Evolutionary conservation across 2,329 filamentous ascomycete genomes (phyloP), one percentile per base, ranked within the genome.

Genomic region (Rachicladosporium sp.): DNA sequence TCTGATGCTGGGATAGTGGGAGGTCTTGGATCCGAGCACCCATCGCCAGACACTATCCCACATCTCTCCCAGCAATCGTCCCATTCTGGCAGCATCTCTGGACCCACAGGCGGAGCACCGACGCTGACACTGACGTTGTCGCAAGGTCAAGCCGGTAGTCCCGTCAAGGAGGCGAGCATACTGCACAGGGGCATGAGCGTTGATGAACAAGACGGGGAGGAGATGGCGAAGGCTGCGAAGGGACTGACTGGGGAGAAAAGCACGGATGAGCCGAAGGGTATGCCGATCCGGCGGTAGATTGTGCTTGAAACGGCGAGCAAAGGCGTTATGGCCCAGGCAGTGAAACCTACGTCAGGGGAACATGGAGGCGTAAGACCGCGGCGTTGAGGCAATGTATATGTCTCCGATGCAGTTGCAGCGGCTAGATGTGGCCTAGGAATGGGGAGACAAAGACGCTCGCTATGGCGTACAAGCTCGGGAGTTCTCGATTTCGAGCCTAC

Each of bases 11-110:
- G 93, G 9, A 39, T 58, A 9, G 85, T 93, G 44, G 93, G 89
- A 58, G 82, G 82, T 56, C 85, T 98, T 57, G 91, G 91, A 56
- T 88, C 85, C 56, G 82, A 94, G 67, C 91, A 98, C 64, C 91
- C 91, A 40, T 80, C 68, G 50, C 60, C 60, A 29, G 59, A 62
- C 36, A 59, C 53, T 43, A 61, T 61, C 43, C 58, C 60, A 4
- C 59, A 60, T 45, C 55, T 60, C 35, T 53, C 56, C 27, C 51
- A 52, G 29, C 48, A 51, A 19, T 45, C 46, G 38, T 47, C 45
- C 38, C 46, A 48, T 41, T 52, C 51, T 11, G 49, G 39, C 11
- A 41, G 39, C 35, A 37, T 41, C 13, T 38, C 40, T 11, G 31
- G 31, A 11, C 43, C 45, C 31, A 40, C 32, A n/a, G 39, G 38